These are phyloP conservation scores for Populus hybrid DNA, from an alignment of 441 rosid species.

Conservation along the genomic window DNA sequence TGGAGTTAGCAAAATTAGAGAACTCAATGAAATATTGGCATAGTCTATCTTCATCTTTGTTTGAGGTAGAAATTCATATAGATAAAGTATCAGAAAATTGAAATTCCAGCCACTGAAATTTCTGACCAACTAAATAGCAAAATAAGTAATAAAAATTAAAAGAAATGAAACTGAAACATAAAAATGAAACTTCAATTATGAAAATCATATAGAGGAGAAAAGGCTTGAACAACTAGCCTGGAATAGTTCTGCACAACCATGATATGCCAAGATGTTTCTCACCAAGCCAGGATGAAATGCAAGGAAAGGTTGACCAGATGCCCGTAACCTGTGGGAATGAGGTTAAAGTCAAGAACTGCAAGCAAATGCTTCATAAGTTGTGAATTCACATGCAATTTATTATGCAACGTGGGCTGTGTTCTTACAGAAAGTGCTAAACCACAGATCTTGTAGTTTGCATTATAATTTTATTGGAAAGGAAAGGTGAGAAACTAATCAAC, in stretches of 20 bases:
- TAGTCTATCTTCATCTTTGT: background rate
- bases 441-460: background rate
- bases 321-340: constrained; percentile 60
- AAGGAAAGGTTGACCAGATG: constrained; percentile 77
- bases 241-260: constrained; percentile 98
- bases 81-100: background rate
- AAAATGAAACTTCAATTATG: background rate
- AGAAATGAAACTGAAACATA: background rate
- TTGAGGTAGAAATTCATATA: constrained; percentile 3
- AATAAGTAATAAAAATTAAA: background rate
- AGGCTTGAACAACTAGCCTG: constrained; percentile 53
- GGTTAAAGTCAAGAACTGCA: constrained; percentile 19
- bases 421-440: background rate
- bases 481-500: background rate
- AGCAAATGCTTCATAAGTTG: constrained; percentile 6
- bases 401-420: background rate
- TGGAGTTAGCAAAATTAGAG: constrained; percentile 24
- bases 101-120: background rate
- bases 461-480: constrained; percentile 16
- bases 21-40: background rate
- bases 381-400: background rate
- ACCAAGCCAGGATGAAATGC: constrained; percentile 90
- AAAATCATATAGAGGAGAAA: constrained; percentile 16
- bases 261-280: constrained; percentile 84
- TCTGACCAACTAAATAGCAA: background rate